Conservation (phyloP, 1,139 yeast species). For the Geotrichum siamense region DNA sequence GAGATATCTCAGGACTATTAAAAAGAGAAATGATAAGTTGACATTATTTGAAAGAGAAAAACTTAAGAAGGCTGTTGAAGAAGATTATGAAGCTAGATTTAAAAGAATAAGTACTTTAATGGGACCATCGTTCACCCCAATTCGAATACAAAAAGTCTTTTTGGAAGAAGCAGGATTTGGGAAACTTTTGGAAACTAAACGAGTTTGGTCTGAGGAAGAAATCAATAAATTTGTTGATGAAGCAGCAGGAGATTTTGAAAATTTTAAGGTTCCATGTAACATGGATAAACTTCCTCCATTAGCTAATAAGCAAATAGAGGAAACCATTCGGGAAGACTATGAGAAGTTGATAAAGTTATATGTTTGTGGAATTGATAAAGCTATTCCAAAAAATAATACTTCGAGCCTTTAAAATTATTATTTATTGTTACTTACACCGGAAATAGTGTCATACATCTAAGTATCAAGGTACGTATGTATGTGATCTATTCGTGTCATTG, state of each 20-base stretch:
- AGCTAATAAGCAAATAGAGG: constrained; percentile 17
- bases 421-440: no score
- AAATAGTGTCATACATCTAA: no score
- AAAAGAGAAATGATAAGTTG: constrained; percentile 34
- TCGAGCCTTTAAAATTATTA: no score
- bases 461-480: no score
- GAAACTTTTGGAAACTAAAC: constrained; percentile 6
- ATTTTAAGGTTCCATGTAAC: constrained; percentile 13
- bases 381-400: no score
- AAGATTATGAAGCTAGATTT: constrained; percentile 41
- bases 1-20: constrained; percentile 40
- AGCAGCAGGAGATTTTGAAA: constrained; percentile 18
- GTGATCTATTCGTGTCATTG: no score
- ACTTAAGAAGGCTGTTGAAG: constrained; percentile 29
- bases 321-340: constrained; percentile 4
- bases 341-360: constrained; percentile 13
- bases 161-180: constrained; percentile 15
- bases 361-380: no score
- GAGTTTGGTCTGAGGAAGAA: constrained; percentile 16
- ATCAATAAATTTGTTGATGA: constrained; percentile 15
- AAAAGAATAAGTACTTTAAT: constrained; percentile 31
- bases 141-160: constrained; percentile 16
- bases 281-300: constrained; percentile 14
- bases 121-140: constrained; percentile 27
- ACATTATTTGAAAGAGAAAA: constrained; percentile 32